Percentiles rank a stretch among this genome's conserved stretches.
Conservation (phyloP, 768 basidiomycete genomes). For the Lentinula boryana region DNA sequence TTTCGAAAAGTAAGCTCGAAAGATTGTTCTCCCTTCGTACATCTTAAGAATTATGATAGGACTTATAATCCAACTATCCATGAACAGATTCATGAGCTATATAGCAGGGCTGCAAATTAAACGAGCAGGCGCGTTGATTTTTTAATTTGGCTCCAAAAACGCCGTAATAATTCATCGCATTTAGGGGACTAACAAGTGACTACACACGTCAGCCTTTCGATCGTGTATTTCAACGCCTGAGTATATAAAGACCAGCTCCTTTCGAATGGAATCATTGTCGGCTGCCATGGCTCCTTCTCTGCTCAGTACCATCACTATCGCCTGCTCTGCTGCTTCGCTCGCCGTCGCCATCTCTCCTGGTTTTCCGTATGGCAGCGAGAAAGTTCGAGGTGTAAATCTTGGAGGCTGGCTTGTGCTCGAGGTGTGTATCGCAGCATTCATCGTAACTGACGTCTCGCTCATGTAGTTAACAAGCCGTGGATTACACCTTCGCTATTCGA, state of each 20-base stretch:
- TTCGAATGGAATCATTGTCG: neutral
- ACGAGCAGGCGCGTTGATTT: neutral
- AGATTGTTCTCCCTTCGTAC: no score
- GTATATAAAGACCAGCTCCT: neutral
- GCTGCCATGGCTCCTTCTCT: conserved; percentile 8
- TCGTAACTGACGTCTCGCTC: conserved; percentile 8
- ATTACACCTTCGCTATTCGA: conserved; percentile 75
- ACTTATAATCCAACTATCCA: no score
- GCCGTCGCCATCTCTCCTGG: conserved; percentile 37
- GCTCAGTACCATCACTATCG: conserved; percentile 13
- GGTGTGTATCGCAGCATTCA: conserved; percentile 19
- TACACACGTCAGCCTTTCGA: neutral
- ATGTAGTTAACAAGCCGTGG: conserved; percentile 47
- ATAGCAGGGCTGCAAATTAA: no score
- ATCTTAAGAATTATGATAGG: no score
- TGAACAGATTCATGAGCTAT: no score
- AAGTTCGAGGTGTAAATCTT: conserved; percentile 80
- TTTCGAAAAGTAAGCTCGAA: no score
- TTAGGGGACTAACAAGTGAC: neutral
- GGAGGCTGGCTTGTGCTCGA: conserved; percentile 53
- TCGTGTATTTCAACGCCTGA: neutral
- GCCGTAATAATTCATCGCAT: neutral
- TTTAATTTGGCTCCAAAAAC: neutral
- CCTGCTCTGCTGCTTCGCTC: conserved; percentile 22
- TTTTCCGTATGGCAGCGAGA: conserved; percentile 69